Evolutionary conservation across 176 grass and related monocot species (phyloP), one percentile per base, ranked within the genome.

Genomic region (Alloteropsis semialata): DNA sequence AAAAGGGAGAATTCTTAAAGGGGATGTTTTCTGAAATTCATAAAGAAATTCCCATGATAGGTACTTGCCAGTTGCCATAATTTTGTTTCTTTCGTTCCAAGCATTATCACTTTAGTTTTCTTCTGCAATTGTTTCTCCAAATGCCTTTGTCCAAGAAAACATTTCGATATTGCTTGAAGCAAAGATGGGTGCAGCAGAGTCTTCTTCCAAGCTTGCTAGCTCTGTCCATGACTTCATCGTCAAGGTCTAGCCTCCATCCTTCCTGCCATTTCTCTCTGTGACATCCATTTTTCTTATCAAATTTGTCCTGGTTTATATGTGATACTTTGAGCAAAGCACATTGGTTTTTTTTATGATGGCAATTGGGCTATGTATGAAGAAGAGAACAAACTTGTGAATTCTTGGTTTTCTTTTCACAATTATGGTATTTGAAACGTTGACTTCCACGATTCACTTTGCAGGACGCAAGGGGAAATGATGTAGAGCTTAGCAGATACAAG

Each of bases 401-500:
- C 34, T 27, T 42, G n/a, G 43, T 67, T 41, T 27, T 80, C 5
- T 10, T 38, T 81, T 21, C 10, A 16, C 7, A 13, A 2, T 24
- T 44, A 7, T 6, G 22, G 21, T 28, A 38, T 27, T 75, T 56
- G 77, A 66, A 75, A 54, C 74, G 24, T 22, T 28, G 69, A 73
- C 21, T 65, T 65, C 19, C 18, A 39, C 3, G 25, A 57, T 25
- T 75, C 17, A 28, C 34, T 81, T 29, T 84, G 49, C 83, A 92
- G 94, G 87, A 88, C 84, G 78, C 87, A 0, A 92, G 85, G 49
- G 90, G 88, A 75, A 91, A 85, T 44, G 85, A 83, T 49, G 79
- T 92, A 29, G 89, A 91, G 34, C 84, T 92, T 49, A 82, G 88
- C 54, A 87, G 53, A 82, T 98, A 94, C 82, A 91, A 88, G 60